Evolutionary conservation across 805 yeast species (phyloP), one percentile per base, ranked within the genome.

Genomic region (Saccharomycopsis malanga): DNA sequence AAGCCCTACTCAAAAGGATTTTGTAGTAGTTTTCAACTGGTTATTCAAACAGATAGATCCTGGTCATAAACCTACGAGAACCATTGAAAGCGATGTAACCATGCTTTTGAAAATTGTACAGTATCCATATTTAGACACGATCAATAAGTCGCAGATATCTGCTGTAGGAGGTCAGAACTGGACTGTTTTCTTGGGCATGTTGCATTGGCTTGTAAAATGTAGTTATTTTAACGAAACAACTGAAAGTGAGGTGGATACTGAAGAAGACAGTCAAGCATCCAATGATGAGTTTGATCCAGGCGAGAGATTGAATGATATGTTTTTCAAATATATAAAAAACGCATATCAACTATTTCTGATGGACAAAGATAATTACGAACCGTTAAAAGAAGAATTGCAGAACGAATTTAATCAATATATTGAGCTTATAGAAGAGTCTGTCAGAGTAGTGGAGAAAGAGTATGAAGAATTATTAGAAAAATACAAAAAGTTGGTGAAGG

Each of bases 121-220:
- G 42, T 88, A 88, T 57, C 96, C 97, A 1, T 87, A 82, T 60
- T 62, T 87, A 49, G 94, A 84, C 35, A 69, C 85, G 0, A 79
- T 89, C 34, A 85, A 83, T 61, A 81, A 88, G 58, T 82, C 93
- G 1, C 94, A 87, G 59, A 81, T 88, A 34, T 78, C 88, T 34
- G 96, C 96, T 0, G 96, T 87, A 10, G 96, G 96, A 4, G 95
- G 95, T 2, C 79, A 83, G 42, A 80, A 79, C 54, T 88, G 96
- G 96, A 87, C 86, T 10, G 73, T 74, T 5, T 85, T 87, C 54
- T 62, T 88, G 36, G 95, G 93, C 1, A 77, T 89, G 74, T 65
- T 88, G 20, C 80, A 83, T 60, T 88, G 96, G 96, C 61, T 88
- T 39, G 78, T 83, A 3, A 77, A 77, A 53, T 69, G 78, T 51